phyloP scores from a whole-genome alignment of 208 protist species.

The Kentomonas sorsogonicus region DNA sequence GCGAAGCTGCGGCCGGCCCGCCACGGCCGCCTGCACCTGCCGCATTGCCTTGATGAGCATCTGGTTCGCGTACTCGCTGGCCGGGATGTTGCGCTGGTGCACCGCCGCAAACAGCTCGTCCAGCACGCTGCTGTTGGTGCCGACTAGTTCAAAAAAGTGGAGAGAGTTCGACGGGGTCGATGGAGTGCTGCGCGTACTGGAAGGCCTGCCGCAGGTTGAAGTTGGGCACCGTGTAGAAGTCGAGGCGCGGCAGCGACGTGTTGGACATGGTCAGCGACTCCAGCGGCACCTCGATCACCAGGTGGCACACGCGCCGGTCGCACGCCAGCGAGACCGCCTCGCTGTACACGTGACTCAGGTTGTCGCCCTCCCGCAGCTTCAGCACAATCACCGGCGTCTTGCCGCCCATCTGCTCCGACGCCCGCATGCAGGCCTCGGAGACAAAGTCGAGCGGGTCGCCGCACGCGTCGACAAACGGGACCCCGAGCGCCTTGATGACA shows the following conservation, averaged over 20 bases:
- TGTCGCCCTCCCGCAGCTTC: slow-evolving; percentile 59
- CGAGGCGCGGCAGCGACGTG: slow-evolving; percentile 64
- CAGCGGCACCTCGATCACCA: slow-evolving; percentile 74
- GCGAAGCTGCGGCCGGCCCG: slow-evolving; percentile 29
- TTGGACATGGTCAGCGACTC: slow-evolving; percentile 68
- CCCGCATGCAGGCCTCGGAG: slow-evolving; percentile 55
- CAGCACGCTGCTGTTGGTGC: slow-evolving; percentile 81
- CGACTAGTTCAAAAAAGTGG: slow-evolving; percentile 58
- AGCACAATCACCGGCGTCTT: slow-evolving; percentile 53
- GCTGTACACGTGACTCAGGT: slow-evolving; percentile 50
- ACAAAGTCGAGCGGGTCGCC: slow-evolving; percentile 84
- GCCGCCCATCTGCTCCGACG: slow-evolving; percentile 42
- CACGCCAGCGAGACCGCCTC: slow-evolving; percentile 53
- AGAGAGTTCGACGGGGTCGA: slow-evolving; percentile 67
- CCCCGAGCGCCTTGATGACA: slow-evolving; percentile 65
- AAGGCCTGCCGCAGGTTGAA: slow-evolving; percentile 67
- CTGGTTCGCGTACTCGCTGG: slow-evolving; percentile 63
- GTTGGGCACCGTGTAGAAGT: slow-evolving; percentile 79
- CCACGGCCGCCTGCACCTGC: slow-evolving; percentile 64
- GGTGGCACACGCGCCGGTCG: slow-evolving; percentile 66
- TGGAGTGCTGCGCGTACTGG: slow-evolving; percentile 57
- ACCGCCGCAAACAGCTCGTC: slow-evolving; percentile 78
- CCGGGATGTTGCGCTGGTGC: slow-evolving; percentile 46
- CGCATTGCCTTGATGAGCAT: slow-evolving; percentile 82
- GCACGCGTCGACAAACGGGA: slow-evolving; percentile 77